Evolutionary conservation across 2,329 filamentous ascomycete species (phyloP).

Genomic region (Aspergillus carbonarius): DNA sequence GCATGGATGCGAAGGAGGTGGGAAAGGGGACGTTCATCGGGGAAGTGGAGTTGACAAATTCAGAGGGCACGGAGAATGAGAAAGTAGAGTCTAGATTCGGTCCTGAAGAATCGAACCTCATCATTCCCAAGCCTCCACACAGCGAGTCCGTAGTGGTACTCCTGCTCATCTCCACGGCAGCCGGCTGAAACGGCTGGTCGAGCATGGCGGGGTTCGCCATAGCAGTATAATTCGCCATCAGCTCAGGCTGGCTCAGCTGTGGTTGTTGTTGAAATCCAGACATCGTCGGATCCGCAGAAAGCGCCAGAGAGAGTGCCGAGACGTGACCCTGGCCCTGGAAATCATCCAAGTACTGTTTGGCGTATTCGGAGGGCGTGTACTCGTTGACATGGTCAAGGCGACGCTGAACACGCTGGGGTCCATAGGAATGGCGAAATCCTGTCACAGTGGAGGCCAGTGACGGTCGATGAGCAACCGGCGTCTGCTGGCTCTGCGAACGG

Average conservation of each 20-base stretch:
- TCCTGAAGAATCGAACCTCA: slow-evolving; percentile 44
- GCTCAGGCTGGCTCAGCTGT: slow-evolving; percentile 17
- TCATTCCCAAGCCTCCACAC: slow-evolving; percentile 45
- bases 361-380: slow-evolving; percentile 45
- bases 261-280: slow-evolving; percentile 21
- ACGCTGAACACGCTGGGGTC: slow-evolving; percentile 27
- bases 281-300: slow-evolving; percentile 26
- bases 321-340: slow-evolving; percentile 21
- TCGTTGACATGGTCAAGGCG: slow-evolving; percentile 41
- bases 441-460: slow-evolving; percentile 23
- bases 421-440: slow-evolving; percentile 34
- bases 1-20: slow-evolving; percentile 21
- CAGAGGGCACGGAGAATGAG: slow-evolving; percentile 29
- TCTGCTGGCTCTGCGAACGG: slow-evolving; percentile 41
- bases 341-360: slow-evolving; percentile 38
- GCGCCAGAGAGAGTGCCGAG: slow-evolving; percentile 26
- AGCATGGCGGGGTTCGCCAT: slow-evolving; percentile 15
- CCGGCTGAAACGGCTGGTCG: slow-evolving; percentile 28
- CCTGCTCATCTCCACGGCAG: slow-evolving; percentile 45
- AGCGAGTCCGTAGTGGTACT: slow-evolving; percentile 48
- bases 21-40: slow-evolving; percentile 30
- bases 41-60: slow-evolving; percentile 29
- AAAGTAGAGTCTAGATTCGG: slow-evolving; percentile 35
- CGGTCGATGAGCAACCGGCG: slow-evolving; percentile 33
- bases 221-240: slow-evolving; percentile 7